phyloP scores from a whole-genome alignment of 2,329 filamentous ascomycete species.

The Corniculantispora saksenae region DNA sequence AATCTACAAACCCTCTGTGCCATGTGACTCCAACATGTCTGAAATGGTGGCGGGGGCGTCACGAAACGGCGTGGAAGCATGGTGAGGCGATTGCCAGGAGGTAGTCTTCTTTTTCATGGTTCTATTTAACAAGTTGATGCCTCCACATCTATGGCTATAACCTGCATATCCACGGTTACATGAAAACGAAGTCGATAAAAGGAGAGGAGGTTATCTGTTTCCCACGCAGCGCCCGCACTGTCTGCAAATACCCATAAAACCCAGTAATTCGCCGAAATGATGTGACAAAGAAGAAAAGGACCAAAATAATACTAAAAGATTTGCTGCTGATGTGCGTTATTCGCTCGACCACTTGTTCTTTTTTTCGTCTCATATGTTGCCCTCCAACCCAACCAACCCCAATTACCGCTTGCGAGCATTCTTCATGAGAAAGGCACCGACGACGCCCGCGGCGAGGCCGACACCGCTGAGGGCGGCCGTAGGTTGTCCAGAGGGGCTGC shows the following conservation, averaged over 20 bases:
- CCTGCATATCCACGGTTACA: not conserved
- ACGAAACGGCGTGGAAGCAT: not conserved
- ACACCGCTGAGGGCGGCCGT: constrained; percentile 94
- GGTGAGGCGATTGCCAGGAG: not conserved
- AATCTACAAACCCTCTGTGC: not conserved
- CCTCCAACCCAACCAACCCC: no score
- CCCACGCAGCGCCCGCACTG: constrained; percentile 7
- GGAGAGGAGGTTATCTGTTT: constrained; percentile 1
- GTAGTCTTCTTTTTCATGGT: not conserved
- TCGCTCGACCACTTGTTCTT: not conserved
- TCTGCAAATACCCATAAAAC: not conserved
- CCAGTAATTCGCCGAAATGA: constrained; percentile 9
- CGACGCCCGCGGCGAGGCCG: constrained; percentile 87
- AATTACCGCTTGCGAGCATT: constrained; percentile 63
- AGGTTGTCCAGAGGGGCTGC: no score
- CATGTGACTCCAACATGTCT: not conserved
- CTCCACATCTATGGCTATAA: not conserved
- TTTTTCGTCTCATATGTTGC: not conserved
- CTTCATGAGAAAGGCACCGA: constrained; percentile 83
- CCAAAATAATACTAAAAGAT: not conserved
- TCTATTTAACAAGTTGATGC: not conserved
- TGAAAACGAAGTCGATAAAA: not conserved
- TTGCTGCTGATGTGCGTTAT: not conserved
- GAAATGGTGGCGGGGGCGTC: no score
- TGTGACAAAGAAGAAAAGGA: not conserved